phyloP scores from a whole-genome alignment of 495 filamentous ascomycete genomes.

The Echria macrotheca region DNA sequence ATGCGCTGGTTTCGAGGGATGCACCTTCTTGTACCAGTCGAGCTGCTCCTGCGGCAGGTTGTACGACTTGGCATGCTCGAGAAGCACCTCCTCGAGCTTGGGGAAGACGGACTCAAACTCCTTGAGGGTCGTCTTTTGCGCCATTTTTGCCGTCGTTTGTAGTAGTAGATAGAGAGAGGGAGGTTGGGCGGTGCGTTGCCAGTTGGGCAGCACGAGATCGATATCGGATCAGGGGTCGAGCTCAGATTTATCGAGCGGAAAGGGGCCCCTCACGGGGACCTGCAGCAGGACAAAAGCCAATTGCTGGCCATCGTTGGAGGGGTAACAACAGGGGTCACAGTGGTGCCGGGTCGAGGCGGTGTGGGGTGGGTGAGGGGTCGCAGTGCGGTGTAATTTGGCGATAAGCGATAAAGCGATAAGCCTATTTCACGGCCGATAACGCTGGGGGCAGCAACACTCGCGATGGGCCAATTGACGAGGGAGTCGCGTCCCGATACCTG shows the following conservation, averaged over 20 bases:
- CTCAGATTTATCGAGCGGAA: slow-evolving; percentile 3
- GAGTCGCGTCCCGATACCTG: no score
- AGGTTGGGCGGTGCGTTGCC: no score
- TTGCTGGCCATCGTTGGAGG: background rate
- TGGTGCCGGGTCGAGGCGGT: background rate
- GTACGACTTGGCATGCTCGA: slow-evolving; percentile 68
- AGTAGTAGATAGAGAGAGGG: no score
- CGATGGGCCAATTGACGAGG: no score
- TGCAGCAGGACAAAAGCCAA: background rate
- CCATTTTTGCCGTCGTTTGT: slow-evolving; percentile 42
- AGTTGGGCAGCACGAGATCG: background rate
- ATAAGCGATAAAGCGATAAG: background rate
- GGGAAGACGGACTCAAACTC: slow-evolving; percentile 90
- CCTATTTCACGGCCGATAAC: no score
- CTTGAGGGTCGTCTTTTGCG: slow-evolving; percentile 61
- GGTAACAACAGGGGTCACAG: background rate
- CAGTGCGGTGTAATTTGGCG: no score
- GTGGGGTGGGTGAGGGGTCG: slow-evolving; percentile 1
- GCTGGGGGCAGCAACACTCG: no score
- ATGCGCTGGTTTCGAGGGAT: slow-evolving; percentile 18
- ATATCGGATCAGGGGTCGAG: background rate
- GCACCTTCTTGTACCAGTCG: slow-evolving; percentile 86
- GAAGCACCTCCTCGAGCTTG: slow-evolving; percentile 67
- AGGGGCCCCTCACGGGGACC: background rate
- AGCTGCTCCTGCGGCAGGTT: slow-evolving; percentile 74